phyloP scores from a whole-genome alignment of 2,329 filamentous ascomycete species.

The Didymella arachidicola region DNA sequence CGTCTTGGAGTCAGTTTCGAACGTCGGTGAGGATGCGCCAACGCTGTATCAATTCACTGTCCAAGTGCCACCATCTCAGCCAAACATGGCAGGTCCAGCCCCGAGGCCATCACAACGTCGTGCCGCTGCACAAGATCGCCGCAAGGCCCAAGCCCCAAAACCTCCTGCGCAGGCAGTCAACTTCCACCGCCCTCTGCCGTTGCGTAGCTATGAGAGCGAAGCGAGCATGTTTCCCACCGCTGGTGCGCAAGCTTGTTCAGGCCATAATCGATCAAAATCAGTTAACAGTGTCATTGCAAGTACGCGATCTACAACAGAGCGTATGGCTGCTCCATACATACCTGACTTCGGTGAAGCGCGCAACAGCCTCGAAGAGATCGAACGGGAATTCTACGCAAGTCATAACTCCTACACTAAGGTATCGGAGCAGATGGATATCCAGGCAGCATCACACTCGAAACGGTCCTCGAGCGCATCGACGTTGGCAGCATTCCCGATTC shows the following conservation, averaged over 20 bases:
- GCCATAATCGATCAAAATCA: slow-evolving; percentile 5
- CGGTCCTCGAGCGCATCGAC: slow-evolving; percentile 6
- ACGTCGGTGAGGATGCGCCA: neutral
- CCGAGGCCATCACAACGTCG: slow-evolving; percentile 11
- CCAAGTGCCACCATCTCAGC: neutral
- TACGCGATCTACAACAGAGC: neutral
- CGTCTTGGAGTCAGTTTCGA: slow-evolving; percentile 13
- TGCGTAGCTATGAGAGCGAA: slow-evolving; percentile 26
- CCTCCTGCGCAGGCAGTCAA: neutral
- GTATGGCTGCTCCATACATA: slow-evolving; percentile 4
- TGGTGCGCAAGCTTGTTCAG: slow-evolving; percentile 1
- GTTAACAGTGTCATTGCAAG: slow-evolving; percentile 9
- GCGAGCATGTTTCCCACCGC: slow-evolving; percentile 14
- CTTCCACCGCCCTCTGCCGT: slow-evolving; percentile 26
- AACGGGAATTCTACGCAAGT: neutral
- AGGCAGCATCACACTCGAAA: neutral
- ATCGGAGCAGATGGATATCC: neutral
- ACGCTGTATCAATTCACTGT: slow-evolving; percentile 6
- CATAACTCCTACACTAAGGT: neutral
- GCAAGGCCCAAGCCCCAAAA: neutral
- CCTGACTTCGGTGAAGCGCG: neutral
- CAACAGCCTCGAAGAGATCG: neutral
- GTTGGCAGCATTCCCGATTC: slow-evolving; percentile 20
- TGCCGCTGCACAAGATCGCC: slow-evolving; percentile 5
- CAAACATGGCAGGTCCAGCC: neutral